Base-by-base conservation (phyloP, 208 protist species). In the Trypanosoma melophagium region DNA sequence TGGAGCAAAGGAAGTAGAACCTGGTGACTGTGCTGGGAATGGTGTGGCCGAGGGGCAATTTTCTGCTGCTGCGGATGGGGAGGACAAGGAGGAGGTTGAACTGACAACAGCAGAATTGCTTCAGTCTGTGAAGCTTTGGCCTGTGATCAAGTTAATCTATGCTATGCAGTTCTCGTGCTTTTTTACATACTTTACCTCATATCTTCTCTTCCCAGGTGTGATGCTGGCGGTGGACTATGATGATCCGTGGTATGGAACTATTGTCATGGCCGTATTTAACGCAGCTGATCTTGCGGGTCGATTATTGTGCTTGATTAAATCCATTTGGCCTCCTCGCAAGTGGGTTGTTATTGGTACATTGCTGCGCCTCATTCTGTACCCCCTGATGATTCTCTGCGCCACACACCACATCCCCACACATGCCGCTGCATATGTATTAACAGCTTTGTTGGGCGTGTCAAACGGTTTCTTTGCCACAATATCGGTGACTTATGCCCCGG, bases 381-480 rank as follows among this genome's bases (percentile, higher is more conserved):
- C 87, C n/a, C 66, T 92, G 19, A 49, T 93, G 12, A n/a, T 95
- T 19, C 69, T 95, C 13, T 95, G 87, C 55, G 86, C 81, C 13
- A 53, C 68, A 61, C 63, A 74, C 38, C 72, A 68, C 51, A 92
- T 95, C 40, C 84, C 80, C 1, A 72, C 61, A 12, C 55, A 88
- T 57, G 74, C 66, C 16, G 63, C 80, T 10, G 56, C 77, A 10
- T 89, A 87, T 70, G 64, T 92, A 7, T 74, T 93, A 61, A 79
- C 83, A 0, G 60, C 69, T 10, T 22, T 88, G 42, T 60, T 87
- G 58, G 82, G 79, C 1, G n/a, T 92, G 13, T 83, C 84, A 31
- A 93, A 90, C 56, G 92, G 92, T 19, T 95, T 89, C 73, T 80
- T 92, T 19, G 86, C 77, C 8, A 83, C 82, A 10, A 58, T 94